A percentile compares a stretch with the other conserved stretches of the same genome.
These are phyloP conservation scores for Metschnikowia bowlesiae DNA, from an alignment of 805 yeast species.

Conservation along the genomic window DNA sequence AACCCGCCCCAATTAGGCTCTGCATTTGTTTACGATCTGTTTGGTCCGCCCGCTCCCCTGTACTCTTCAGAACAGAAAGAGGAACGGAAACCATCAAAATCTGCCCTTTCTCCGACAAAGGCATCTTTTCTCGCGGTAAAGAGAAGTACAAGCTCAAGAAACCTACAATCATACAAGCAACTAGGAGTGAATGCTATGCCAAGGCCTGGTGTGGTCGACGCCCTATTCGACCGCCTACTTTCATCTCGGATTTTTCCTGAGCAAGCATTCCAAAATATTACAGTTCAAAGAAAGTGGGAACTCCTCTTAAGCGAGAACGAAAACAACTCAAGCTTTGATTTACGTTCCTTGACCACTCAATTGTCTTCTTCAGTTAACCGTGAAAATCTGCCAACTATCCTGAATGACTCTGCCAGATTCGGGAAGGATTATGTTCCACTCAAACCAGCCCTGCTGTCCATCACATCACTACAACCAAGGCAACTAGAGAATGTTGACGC, in stretches of 20 bases:
- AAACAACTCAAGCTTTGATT: conserved; percentile 33
- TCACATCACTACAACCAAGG: background rate
- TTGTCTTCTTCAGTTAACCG: conserved; percentile 2
- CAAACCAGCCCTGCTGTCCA: background rate
- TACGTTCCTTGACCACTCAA: conserved; percentile 20
- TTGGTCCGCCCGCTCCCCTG: conserved; percentile 2
- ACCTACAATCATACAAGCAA: conserved; percentile 32
- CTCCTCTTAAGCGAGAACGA: conserved; percentile 38
- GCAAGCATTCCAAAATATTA: conserved; percentile 28
- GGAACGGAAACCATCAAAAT: background rate
- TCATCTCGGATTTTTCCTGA: conserved; percentile 35
- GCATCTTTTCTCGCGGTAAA: conserved; percentile 3
- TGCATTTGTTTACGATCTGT: background rate
- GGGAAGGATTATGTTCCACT: background rate
- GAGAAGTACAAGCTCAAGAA: conserved; percentile 8
- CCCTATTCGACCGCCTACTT: conserved; percentile 36
- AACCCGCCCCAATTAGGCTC: background rate
- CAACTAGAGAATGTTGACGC: background rate
- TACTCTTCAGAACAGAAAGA: conserved; percentile 1
- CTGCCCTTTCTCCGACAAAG: background rate
- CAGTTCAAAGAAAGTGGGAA: conserved; percentile 41
- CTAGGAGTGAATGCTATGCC: conserved; percentile 35
- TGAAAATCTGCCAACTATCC: background rate
- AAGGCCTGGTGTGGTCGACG: conserved; percentile 31
- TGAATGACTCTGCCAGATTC: background rate